phyloP scores from a whole-genome alignment of 345 rosid genomes.

The Bruguiera sexangula region DNA sequence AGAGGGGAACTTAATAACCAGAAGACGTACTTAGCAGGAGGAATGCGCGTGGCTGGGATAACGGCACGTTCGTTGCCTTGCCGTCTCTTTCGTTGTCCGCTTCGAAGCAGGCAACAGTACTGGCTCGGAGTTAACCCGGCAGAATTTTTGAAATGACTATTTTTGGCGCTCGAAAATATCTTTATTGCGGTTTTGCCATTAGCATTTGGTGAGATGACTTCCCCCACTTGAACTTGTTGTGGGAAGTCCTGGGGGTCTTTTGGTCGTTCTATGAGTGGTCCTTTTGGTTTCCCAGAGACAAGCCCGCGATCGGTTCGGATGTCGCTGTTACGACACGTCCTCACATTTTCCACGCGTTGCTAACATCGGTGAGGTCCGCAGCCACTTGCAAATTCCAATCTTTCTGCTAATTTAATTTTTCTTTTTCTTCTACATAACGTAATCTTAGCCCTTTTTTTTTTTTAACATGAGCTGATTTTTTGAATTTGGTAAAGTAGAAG shows the following conservation, averaged over 20 bases:
- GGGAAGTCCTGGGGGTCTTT: constrained; percentile 18
- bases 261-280: constrained; percentile 8
- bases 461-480: too few species aligned
- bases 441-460: too few species aligned
- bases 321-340: constrained; percentile 27
- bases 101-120: constrained; percentile 59
- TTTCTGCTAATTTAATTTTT: too few species aligned
- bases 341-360: constrained; percentile 26
- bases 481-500: too few species aligned
- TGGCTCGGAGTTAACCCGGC: constrained; percentile 50
- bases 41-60: constrained; percentile 32
- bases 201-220: constrained; percentile 15
- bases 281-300: neutral
- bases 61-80: constrained; percentile 33
- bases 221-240: constrained; percentile 15
- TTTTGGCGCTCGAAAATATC: too few species aligned
- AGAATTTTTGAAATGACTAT: constrained; percentile 17
- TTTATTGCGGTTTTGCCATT: too few species aligned
- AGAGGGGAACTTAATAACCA: neutral
- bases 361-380: neutral
- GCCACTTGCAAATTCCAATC: too few species aligned
- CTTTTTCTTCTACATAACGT: too few species aligned
- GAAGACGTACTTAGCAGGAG: constrained; percentile 8
- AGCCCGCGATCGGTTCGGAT: constrained; percentile 12
- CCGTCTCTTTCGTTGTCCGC: constrained; percentile 59